A percentile compares a stretch with the other conserved stretches of the same genome.
These are phyloP conservation scores for Aspergillus egyptiacus DNA, from an alignment of 495 filamentous ascomycete genomes.

Conservation along the genomic window DNA sequence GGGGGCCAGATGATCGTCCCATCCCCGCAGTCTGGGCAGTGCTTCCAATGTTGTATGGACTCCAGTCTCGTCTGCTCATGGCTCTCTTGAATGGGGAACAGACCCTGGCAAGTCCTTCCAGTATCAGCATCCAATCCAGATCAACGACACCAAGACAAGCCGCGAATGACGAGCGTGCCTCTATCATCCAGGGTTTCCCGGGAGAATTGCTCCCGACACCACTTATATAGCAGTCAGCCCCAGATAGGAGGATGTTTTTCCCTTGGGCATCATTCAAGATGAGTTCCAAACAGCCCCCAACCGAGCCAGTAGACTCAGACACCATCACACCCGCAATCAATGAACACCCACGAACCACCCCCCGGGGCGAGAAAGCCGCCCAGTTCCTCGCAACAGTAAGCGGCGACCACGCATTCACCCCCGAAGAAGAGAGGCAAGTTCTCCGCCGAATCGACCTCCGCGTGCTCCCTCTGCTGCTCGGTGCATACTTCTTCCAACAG, in stretches of 20 bases:
- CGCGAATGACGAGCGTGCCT: too few species aligned
- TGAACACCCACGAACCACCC: background rate
- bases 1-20: background rate
- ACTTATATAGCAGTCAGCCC: too few species aligned
- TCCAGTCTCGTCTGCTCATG: too few species aligned
- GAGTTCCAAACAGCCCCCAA: background rate
- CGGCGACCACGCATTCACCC: constrained; percentile 31
- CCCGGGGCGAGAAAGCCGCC: constrained; percentile 9
- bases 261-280: background rate
- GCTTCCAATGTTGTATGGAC: too few species aligned
- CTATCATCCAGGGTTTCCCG: too few species aligned
- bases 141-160: too few species aligned
- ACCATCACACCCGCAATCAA: background rate
- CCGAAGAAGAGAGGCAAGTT: constrained; percentile 39
- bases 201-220: too few species aligned
- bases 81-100: background rate
- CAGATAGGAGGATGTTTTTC: too few species aligned
- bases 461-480: constrained; percentile 36
- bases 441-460: constrained; percentile 45
- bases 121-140: background rate
- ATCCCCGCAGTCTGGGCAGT: constrained; percentile 3
- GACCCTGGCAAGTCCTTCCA: background rate
- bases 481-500: constrained; percentile 39
- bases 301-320: background rate
- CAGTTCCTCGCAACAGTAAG: constrained; percentile 18